Base-by-base conservation (phyloP, 2,329 filamentous ascomycete species). In the Colletotrichum higginsianum region DNA sequence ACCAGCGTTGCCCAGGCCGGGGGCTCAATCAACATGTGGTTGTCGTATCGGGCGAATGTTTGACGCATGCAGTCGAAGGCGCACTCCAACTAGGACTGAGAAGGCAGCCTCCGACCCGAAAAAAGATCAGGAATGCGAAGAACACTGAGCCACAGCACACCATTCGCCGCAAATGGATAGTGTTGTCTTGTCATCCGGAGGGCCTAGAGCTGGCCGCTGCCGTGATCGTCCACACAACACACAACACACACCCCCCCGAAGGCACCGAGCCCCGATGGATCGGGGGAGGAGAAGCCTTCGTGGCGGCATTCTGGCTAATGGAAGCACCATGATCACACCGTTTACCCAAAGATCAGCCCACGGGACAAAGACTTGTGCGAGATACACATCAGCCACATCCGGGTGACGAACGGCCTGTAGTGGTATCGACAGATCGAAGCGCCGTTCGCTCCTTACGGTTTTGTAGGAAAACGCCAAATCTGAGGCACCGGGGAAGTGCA, bases 311-410 rank as follows among this genome's bases (percentile, higher is more conserved):
- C 57, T 58, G 52, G 64, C 52, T 52, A 18, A 16, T 40, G 64
- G 26, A 57, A 58, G 35, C 5, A 56, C 58, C 30, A 50, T 38
- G 8, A 11, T 38, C 8, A 18, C 46, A 68, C 46, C 57, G 68
- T 60, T 67, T 68, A 50, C 35, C 35, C 46, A 57, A 44, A 62
- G 52, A 58, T 62, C 57, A 67, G 42, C 44, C 42, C 62, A 61
- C 26, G 9, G 12, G 46, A 62, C 46, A 62, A 26, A 44, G 35
- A 57, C 30, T 46, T 2, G 18, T 21, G 38, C 40, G 15, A 6
- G 58, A 42, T 15, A 15, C 16, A 21, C 61, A 44, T 16, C 21
- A 26, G 46, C 23, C 18, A 49, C 26, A 18, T 21, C 13, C 6
- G 9, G 30, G 21, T 4, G 30, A 50, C 16, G 30, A 23, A n/a